Percentiles rank a stretch among this genome's conserved stretches.
Evolutionary conservation across 176 grass and related monocot species (phyloP).

Genomic region (Eragrostis curvula): DNA sequence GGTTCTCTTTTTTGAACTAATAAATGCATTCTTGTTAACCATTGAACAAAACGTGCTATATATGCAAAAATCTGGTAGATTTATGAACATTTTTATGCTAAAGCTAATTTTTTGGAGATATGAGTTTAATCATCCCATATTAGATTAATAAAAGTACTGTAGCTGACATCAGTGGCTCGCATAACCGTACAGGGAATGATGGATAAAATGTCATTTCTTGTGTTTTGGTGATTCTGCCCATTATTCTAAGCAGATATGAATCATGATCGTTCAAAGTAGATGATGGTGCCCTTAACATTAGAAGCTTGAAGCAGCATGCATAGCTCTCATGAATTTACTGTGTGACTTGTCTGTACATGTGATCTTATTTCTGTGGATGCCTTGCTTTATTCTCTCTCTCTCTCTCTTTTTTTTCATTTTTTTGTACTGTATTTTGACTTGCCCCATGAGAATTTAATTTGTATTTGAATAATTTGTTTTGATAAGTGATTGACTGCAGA

Average conservation of each 20-base stretch:
- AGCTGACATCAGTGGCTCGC: background rate
- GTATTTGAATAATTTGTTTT: constrained; percentile 18
- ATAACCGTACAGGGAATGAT: background rate
- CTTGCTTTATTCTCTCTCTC: too few species aligned
- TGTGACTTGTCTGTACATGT: constrained; percentile 22
- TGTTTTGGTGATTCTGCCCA: background rate
- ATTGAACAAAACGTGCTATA: background rate
- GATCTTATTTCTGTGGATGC: constrained; percentile 26
- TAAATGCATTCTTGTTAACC: constrained; percentile 18
- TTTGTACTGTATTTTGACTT: constrained; percentile 16
- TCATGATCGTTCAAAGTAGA: background rate
- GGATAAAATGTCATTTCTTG: constrained; percentile 17
- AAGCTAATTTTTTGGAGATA: constrained; percentile 26
- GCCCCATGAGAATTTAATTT: background rate
- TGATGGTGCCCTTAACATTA: background rate
- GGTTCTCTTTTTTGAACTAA: constrained; percentile 29
- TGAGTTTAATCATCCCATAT: constrained; percentile 5
- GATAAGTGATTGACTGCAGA: constrained; percentile 13
- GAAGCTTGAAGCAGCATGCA: background rate
- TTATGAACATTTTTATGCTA: constrained; percentile 25
- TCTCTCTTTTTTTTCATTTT: too few species aligned
- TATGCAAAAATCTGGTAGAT: constrained; percentile 6
- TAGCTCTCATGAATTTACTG: constrained; percentile 29
- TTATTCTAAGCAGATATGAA: background rate
- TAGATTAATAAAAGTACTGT: constrained; percentile 22